A percentile compares a stretch with the other conserved stretches of the same genome.
Conservation (phyloP, 495 filamentous ascomycete species). For the Hypoxylon perforatum region DNA sequence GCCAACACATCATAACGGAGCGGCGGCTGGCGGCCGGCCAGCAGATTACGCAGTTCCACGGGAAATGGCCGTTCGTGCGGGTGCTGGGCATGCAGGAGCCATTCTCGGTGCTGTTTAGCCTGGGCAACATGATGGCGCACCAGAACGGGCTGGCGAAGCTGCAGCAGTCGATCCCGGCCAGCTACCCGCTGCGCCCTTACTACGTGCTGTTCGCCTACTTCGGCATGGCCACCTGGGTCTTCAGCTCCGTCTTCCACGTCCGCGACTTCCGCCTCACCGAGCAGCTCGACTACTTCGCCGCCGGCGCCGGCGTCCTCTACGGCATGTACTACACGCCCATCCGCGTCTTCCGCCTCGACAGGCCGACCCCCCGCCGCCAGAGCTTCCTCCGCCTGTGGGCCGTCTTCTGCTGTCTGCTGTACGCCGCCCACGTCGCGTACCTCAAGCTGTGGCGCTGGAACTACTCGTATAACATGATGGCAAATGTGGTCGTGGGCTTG, state of each 20-base stretch:
- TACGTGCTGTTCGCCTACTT: conserved; percentile 85
- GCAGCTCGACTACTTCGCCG: conserved; percentile 95
- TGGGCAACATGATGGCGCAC: conserved; percentile 91
- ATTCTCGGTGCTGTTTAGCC: conserved; percentile 90
- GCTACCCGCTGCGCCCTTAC: conserved; percentile 80
- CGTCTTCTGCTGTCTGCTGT: conserved; percentile 73
- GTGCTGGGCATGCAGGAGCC: conserved; percentile 94
- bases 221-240: conserved; percentile 84
- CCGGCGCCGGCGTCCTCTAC: conserved; percentile 90
- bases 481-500: conserved; percentile 85
- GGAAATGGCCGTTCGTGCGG: conserved; percentile 98
- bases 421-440: conserved; percentile 82
- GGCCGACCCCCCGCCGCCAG: conserved; percentile 64
- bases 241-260: conserved; percentile 90
- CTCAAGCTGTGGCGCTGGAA: conserved; percentile 89
- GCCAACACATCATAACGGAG: conserved; percentile 92
- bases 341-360: conserved; percentile 83
- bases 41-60: conserved; percentile 91
- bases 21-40: conserved; percentile 71
- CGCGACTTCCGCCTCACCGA: conserved; percentile 88
- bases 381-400: conserved; percentile 80
- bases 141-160: conserved; percentile 78
- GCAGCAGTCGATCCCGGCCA: conserved; percentile 71
- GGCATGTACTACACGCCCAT: conserved; percentile 87
- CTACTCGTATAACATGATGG: conserved; percentile 97